These are phyloP conservation scores for Penicillium turbatum DNA, from an alignment of 495 filamentous ascomycete genomes.

Conservation along the genomic window DNA sequence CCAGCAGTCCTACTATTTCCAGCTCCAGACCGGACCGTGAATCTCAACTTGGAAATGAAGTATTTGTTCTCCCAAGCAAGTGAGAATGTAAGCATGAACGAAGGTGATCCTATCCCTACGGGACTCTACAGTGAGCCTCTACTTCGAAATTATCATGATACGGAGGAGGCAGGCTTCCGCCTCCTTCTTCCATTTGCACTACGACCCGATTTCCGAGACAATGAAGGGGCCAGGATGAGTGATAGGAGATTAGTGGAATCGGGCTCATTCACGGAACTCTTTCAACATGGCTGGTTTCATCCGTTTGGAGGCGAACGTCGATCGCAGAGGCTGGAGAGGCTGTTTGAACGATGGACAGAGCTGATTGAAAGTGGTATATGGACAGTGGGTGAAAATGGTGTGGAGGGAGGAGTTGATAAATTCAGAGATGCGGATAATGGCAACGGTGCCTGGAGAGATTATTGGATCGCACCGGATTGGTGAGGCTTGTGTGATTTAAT, in stretches of 20 bases:
- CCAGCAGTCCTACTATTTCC: slow-evolving; percentile 26
- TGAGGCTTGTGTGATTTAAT: too few species aligned
- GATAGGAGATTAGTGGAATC: slow-evolving; percentile 24
- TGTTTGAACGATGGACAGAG: slow-evolving; percentile 31
- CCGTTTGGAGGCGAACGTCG: slow-evolving; percentile 34
- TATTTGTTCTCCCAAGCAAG: background rate
- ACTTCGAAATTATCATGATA: background rate
- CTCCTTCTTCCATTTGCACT: slow-evolving; percentile 21
- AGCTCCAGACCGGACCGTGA: slow-evolving; percentile 12
- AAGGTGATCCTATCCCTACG: slow-evolving; percentile 13
- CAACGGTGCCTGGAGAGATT: slow-evolving; percentile 26
- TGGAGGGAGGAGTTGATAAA: slow-evolving; percentile 36
- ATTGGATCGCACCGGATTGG: slow-evolving; percentile 32
- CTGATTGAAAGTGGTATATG: slow-evolving; percentile 38
- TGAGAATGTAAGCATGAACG: slow-evolving; percentile 8
- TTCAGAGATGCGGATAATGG: slow-evolving; percentile 34
- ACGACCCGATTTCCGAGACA: background rate
- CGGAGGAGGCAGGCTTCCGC: slow-evolving; percentile 20
- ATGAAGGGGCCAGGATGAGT: slow-evolving; percentile 27
- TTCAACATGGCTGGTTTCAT: slow-evolving; percentile 35
- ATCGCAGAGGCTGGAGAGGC: slow-evolving; percentile 32
- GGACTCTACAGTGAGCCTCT: slow-evolving; percentile 21
- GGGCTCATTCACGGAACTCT: slow-evolving; percentile 26
- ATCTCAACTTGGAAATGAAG: slow-evolving; percentile 17
- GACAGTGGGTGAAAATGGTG: slow-evolving; percentile 37